phyloP scores from a whole-genome alignment of 2,329 filamentous ascomycete species.

The Sordariomycetes sp. region DNA sequence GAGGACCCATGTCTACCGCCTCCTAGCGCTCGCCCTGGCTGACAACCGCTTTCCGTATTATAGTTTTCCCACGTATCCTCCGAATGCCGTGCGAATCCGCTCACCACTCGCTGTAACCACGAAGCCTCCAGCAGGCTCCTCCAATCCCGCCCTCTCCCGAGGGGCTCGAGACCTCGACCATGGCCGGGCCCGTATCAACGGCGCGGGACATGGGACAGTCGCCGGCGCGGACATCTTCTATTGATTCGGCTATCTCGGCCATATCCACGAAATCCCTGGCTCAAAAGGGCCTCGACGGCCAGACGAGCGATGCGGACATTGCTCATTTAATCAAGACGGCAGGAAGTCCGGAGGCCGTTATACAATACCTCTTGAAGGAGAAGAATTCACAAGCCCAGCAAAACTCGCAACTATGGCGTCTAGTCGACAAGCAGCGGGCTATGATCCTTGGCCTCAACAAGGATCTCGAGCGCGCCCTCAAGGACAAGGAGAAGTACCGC shows the following conservation, averaged over 20 bases:
- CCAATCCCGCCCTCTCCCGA: not conserved
- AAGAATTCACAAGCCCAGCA: conserved; percentile 83
- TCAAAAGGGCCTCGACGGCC: conserved; percentile 48
- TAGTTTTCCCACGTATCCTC: not conserved
- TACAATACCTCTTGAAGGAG: conserved; percentile 81
- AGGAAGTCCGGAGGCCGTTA: conserved; percentile 80
- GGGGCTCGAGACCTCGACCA: conserved; percentile 17
- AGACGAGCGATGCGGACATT: conserved; percentile 62
- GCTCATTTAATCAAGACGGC: conserved; percentile 70
- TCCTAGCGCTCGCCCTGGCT: not conserved
- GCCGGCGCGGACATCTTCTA: conserved; percentile 67
- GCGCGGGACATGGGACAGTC: conserved; percentile 25
- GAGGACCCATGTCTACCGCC: not conserved
- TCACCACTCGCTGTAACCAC: not conserved
- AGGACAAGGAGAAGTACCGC: conserved; percentile 90
- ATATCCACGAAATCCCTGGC: conserved; percentile 49
- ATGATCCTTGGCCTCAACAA: conserved; percentile 93
- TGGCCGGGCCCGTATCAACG: conserved; percentile 34
- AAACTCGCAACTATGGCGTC: conserved; percentile 85
- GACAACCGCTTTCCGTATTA: not conserved
- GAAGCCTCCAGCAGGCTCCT: conserved; percentile 5
- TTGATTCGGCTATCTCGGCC: conserved; percentile 84
- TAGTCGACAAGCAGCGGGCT: conserved; percentile 91
- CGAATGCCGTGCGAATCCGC: conserved; percentile 2
- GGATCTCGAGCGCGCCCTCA: conserved; percentile 79